Base-by-base conservation (phyloP, 306 rosid genomes). In the Glycine soja region DNA sequence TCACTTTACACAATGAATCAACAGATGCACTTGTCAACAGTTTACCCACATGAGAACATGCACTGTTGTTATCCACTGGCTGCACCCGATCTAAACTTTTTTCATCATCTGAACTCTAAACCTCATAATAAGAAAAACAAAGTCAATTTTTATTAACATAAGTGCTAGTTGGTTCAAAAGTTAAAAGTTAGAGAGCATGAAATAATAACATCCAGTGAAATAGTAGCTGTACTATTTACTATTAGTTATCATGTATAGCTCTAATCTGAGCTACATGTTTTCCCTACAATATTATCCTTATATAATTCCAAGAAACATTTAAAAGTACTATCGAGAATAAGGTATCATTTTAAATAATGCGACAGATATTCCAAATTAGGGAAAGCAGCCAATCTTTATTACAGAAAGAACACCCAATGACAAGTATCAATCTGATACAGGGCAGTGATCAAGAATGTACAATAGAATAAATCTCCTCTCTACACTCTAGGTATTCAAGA, bases 31-130 rank as follows among this genome's bases (percentile, higher is more conserved):
- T 70, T 12, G 91, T 85, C 89, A 90, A 79, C 36, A 57, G 19
- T 83, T 86, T 88, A 86, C 79, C 81, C 64, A 72, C 66, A n/a
- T 42, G 73, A 76, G 76, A 75, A 67, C 63, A 15, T 34, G 15
- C 63, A 34, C 24, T 63, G 18, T 78, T 86, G 19, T 72, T 85
- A 81, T 85, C 61, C 72, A 58, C 77, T 80, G 53, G 70, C 72
- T 83, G 81, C 74, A 57, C 24, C 43, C 40, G 69, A 58, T 86
- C 88, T 18, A 77, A 77, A 4, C 72, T 87, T 56, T 75, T 83
- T 79, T 83, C 95, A 13, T 89, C 93, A 70, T 93, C 97, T 12
- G 89, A 87, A 86, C 72, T 75, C 97, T 95, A 89, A 50, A 79
- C 43, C 68, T 82, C 48, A 65, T 53, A 65, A 70, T 6, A 14